A percentile compares a stretch with the other conserved stretches of the same genome.
phyloP scores from a whole-genome alignment of 805 yeast genomes.

The Sporopachydermia lactativora region DNA sequence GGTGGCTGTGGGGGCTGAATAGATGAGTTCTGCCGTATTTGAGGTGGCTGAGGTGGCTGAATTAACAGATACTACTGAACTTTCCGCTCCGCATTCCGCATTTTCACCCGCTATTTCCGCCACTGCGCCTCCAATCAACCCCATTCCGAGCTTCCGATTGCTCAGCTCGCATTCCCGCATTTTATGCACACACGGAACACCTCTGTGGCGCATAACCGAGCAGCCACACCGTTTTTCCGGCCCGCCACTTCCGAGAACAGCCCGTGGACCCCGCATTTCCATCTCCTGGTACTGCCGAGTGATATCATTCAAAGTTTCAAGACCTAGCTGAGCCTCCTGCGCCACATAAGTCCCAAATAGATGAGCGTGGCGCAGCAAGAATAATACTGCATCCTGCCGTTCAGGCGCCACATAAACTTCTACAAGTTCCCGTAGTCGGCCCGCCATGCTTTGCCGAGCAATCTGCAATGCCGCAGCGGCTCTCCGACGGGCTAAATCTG shows the following conservation, averaged over 20 bases:
- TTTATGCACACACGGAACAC: not conserved
- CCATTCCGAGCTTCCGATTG: not conserved
- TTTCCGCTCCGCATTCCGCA: too few relatives aligned
- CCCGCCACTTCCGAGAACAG: slow-evolving; percentile 44
- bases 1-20: too few relatives aligned
- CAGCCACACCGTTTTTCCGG: not conserved
- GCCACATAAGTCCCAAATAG: not conserved
- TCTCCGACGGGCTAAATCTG: not conserved
- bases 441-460: not conserved
- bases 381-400: not conserved
- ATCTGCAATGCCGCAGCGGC: not conserved
- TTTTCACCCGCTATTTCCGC: too few relatives aligned
- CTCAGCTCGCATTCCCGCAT: not conserved
- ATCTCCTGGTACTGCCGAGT: slow-evolving; percentile 43
- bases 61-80: too few relatives aligned
- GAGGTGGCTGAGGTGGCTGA: too few relatives aligned
- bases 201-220: not conserved
- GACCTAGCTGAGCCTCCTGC: not conserved
- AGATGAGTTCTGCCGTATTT: too few relatives aligned
- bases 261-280: slow-evolving; percentile 64
- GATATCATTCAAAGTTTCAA: not conserved
- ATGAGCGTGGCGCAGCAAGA: not conserved
- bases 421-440: not conserved
- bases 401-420: not conserved
- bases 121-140: not conserved